Percentiles rank a stretch among this genome's conserved stretches.
phyloP scores from a whole-genome alignment of 768 basidiomycete species.

The Tulasnella sp. region DNA sequence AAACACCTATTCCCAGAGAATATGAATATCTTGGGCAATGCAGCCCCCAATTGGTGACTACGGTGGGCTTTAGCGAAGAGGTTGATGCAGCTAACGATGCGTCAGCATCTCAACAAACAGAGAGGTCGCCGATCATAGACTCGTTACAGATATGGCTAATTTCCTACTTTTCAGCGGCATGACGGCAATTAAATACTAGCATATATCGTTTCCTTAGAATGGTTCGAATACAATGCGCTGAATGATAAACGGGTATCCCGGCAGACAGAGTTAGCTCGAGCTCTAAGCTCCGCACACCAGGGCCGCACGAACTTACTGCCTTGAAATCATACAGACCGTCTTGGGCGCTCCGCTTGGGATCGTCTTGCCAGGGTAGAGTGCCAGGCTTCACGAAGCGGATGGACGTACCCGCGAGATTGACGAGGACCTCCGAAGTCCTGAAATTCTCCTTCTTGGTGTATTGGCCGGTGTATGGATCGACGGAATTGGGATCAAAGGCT shows the following conservation, averaged over 20 bases:
- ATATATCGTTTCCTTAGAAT: too few relatives aligned
- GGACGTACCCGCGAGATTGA: neutral
- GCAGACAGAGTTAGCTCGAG: neutral
- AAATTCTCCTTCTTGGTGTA: neutral
- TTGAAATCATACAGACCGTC: neutral
- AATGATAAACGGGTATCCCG: too few relatives aligned
- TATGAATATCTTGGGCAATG: too few relatives aligned
- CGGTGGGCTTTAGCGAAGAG: too few relatives aligned
- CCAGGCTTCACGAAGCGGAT: neutral
- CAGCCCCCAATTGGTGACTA: too few relatives aligned
- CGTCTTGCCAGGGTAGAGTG: neutral
- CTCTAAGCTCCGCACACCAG: neutral
- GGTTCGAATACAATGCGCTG: neutral
- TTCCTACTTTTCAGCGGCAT: too few relatives aligned
- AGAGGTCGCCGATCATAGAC: too few relatives aligned
- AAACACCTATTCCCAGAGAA: too few relatives aligned
- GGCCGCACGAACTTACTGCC: neutral
- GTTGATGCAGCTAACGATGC: too few relatives aligned
- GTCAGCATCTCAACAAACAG: too few relatives aligned
- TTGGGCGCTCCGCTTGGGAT: neutral
- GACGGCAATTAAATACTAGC: too few relatives aligned
- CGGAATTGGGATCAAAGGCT: neutral
- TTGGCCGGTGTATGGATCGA: neutral
- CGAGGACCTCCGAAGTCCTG: neutral
- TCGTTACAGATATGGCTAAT: too few relatives aligned